Evolutionary conservation across 352 stramenopile genomes (phyloP).

Genomic region (Pythium monospermum): DNA sequence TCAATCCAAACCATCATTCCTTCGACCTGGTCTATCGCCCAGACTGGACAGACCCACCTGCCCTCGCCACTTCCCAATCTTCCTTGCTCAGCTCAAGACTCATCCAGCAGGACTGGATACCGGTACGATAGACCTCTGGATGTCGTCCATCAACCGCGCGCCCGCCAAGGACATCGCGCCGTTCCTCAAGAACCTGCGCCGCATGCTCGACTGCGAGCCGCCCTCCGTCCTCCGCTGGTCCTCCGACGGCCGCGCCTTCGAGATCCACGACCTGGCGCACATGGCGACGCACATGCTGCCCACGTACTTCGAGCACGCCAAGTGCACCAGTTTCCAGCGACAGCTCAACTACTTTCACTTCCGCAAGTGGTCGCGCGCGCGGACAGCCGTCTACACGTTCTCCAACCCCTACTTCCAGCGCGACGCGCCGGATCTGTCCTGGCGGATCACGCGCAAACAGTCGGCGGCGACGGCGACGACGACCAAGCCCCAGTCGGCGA

Average conservation of each 20-base stretch:
- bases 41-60: too few relatives aligned
- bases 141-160: too few relatives aligned
- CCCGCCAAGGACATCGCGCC: too few relatives aligned
- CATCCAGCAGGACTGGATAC: too few relatives aligned
- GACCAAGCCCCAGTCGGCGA: background rate
- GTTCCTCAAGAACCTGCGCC: constrained; percentile 54
- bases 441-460: constrained; percentile 65
- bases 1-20: too few relatives aligned
- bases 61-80: too few relatives aligned
- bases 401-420: constrained; percentile 45
- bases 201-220: constrained; percentile 53
- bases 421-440: constrained; percentile 47
- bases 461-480: constrained; percentile 4
- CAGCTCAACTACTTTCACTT: constrained; percentile 84
- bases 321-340: constrained; percentile 82
- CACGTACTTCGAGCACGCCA: constrained; percentile 82
- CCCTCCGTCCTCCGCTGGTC: constrained; percentile 30
- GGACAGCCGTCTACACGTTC: constrained; percentile 32
- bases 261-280: constrained; percentile 31
- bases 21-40: too few relatives aligned
- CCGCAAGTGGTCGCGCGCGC: constrained; percentile 33
- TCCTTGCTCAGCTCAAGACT: too few relatives aligned
- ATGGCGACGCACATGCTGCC: constrained; percentile 70
- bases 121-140: too few relatives aligned
- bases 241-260: constrained; percentile 25